These are phyloP conservation scores for Serpula lacrymans DNA, from an alignment of 768 basidiomycete genomes.

Conservation along the genomic window DNA sequence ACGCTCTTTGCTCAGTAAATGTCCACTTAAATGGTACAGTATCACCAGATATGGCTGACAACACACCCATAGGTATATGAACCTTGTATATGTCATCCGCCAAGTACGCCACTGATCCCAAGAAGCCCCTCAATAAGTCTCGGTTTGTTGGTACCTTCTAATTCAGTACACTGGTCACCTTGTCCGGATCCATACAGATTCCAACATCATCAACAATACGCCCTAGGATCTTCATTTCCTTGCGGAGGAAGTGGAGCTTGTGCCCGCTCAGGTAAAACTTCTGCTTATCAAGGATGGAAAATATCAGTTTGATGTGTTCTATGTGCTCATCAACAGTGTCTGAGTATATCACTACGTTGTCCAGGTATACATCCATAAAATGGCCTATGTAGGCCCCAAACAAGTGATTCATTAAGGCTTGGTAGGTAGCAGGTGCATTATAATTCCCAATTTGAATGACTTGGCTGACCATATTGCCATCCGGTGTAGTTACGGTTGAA, in stretches of 20 bases:
- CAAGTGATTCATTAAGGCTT: constrained; percentile 41
- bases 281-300: constrained; percentile 29
- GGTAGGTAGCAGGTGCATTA: constrained; percentile 38
- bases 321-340: constrained; percentile 25
- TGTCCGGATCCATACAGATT: constrained; percentile 40
- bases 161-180: constrained; percentile 36
- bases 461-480: constrained; percentile 41
- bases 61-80: too few relatives aligned
- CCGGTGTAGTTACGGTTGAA: constrained; percentile 31
- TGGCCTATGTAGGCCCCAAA: constrained; percentile 26
- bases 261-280: constrained; percentile 32
- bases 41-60: too few relatives aligned
- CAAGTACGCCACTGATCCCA: background rate
- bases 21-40: too few relatives aligned
- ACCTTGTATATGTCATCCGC: background rate
- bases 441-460: constrained; percentile 35
- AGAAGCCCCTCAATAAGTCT: background rate
- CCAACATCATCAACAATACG: constrained; percentile 33
- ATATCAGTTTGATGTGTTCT: constrained; percentile 24
- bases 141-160: constrained; percentile 34
- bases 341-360: constrained; percentile 8
- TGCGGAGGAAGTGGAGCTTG: constrained; percentile 32
- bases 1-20: too few relatives aligned
- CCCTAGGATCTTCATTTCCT: constrained; percentile 30
- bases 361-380: constrained; percentile 23